phyloP scores from a whole-genome alignment of 345 rosid species.

The Salix udensis region DNA sequence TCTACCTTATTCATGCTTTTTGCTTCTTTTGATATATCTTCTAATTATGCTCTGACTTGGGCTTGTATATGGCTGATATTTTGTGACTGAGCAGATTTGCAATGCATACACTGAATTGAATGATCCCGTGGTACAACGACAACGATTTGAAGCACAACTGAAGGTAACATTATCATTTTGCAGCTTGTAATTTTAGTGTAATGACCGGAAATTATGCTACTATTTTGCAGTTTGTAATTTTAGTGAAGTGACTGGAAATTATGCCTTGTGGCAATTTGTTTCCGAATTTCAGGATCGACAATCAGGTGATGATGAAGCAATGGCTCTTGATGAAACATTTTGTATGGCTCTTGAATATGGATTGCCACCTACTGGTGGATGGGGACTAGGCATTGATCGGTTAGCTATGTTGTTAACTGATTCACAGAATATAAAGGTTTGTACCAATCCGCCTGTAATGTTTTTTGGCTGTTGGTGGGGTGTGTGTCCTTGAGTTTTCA shows the following conservation, averaged over 20 bases:
- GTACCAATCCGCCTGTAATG: neutral
- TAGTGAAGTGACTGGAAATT: neutral
- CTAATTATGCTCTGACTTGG: neutral
- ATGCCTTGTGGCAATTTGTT: neutral
- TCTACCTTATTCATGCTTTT: neutral
- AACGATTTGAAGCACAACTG: constrained; percentile 88
- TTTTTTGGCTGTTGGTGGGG: neutral
- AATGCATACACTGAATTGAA: constrained; percentile 97
- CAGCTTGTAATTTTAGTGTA: neutral
- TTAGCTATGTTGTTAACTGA: constrained; percentile 85
- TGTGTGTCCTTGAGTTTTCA: too few species aligned
- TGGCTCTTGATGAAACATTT: constrained; percentile 92
- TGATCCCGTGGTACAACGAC: constrained; percentile 93
- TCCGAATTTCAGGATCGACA: constrained; percentile 59
- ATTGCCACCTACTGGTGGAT: constrained; percentile 92
- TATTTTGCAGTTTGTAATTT: neutral
- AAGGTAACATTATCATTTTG: constrained; percentile 43
- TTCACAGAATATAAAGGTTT: constrained; percentile 91
- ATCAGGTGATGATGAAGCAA: constrained; percentile 97
- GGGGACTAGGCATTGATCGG: constrained; percentile 95
- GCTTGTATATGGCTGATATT: neutral
- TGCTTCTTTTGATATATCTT: neutral
- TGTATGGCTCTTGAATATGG: constrained; percentile 86
- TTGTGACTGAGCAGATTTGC: constrained; percentile 49
- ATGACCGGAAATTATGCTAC: neutral